phyloP scores from a whole-genome alignment of 768 basidiomycete species.

The Tulasnella sp. region DNA sequence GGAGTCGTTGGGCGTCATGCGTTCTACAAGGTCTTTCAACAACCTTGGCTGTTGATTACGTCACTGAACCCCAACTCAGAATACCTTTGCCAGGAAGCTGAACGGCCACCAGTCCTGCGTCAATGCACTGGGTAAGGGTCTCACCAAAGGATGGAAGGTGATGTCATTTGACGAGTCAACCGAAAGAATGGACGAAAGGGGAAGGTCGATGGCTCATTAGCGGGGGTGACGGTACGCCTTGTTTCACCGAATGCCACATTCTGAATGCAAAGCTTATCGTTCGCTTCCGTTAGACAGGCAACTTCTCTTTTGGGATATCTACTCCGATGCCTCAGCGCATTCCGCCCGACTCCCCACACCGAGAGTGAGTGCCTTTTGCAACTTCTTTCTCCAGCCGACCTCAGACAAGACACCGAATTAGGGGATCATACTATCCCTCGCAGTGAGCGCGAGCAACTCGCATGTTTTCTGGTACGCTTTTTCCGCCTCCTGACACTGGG shows the following conservation, averaged over 20 bases:
- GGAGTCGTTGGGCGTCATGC: background rate
- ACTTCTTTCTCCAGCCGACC: no score
- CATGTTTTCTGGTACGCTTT: constrained; percentile 17
- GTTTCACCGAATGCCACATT: no score
- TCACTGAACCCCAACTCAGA: background rate
- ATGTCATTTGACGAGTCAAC: background rate
- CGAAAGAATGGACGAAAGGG: constrained; percentile 22
- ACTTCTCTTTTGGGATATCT: constrained; percentile 20
- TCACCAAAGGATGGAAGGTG: background rate
- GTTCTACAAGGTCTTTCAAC: constrained; percentile 15
- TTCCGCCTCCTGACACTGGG: background rate
- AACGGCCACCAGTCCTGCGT: constrained; percentile 27
- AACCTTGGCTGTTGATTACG: background rate
- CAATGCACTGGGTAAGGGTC: constrained; percentile 22
- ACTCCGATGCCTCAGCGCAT: constrained; percentile 2
- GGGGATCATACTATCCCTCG: constrained; percentile 24
- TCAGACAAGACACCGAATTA: background rate
- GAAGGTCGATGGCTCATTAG: constrained; percentile 22
- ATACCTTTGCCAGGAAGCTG: constrained; percentile 10
- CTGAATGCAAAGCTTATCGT: no score
- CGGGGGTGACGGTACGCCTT: constrained; percentile 25
- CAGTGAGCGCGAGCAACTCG: background rate
- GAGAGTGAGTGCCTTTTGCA: background rate
- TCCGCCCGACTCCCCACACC: background rate
- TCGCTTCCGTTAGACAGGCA: background rate